phyloP scores from a whole-genome alignment of 108 stramenopile species.

The Cyclotella choctawhatcheeana region DNA sequence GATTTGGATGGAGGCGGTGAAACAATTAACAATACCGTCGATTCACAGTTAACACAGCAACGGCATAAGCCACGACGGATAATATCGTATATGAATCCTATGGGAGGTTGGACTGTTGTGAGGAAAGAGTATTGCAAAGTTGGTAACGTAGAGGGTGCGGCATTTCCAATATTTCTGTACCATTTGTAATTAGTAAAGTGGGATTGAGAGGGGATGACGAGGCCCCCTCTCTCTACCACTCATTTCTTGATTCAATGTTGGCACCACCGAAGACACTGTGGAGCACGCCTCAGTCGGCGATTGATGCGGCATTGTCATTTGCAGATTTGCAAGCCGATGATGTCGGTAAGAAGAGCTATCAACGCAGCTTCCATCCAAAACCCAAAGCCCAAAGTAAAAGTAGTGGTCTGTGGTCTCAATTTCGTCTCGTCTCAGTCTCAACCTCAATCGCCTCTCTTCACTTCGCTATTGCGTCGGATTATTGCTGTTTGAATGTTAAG shows the following conservation, averaged over 20 bases:
- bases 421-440: too few species aligned
- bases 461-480: too few species aligned
- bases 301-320: slow-evolving; percentile 54
- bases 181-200: slow-evolving; percentile 43
- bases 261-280: slow-evolving; percentile 65
- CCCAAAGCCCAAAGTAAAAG: too few species aligned
- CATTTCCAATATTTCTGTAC: slow-evolving; percentile 81
- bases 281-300: slow-evolving; percentile 69
- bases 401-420: too few species aligned
- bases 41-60: background rate
- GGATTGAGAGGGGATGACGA: too few species aligned
- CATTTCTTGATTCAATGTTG: slow-evolving; percentile 23
- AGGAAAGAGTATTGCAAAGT: slow-evolving; percentile 55
- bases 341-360: slow-evolving; percentile 38
- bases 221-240: background rate
- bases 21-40: background rate
- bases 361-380: too few species aligned
- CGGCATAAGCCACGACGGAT: slow-evolving; percentile 35
- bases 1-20: background rate
- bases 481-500: too few species aligned
- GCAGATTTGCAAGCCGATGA: slow-evolving; percentile 29
- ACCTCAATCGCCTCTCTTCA: too few species aligned
- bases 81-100: slow-evolving; percentile 81
- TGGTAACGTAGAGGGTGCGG: slow-evolving; percentile 72
- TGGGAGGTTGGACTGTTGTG: slow-evolving; percentile 50